Evolutionary conservation across 805 yeast genomes (phyloP), one percentile per base, ranked within the genome.

Genomic region (Metschnikowia peoriensis): DNA sequence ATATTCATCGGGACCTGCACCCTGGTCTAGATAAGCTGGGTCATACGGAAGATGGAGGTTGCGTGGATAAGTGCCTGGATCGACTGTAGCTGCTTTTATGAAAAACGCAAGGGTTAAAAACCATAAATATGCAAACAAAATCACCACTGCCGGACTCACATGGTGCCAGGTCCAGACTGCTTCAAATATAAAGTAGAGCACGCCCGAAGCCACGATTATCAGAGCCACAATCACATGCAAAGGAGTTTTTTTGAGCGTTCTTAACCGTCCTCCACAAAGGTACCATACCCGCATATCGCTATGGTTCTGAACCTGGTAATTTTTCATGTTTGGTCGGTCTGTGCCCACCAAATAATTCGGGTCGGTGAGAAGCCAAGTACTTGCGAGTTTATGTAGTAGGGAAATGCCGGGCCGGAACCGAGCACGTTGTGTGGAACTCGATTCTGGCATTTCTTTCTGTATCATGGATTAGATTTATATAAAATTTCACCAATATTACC

Each of bases 21-120:
- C 41, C 46, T 14, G 38, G 32, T 49, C 40, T 41, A 51, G 16
- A 43, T 38, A 2, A 37, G 41, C 45, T 44, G 46, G 14, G 50
- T 54, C 34, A 42, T 40, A 0, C 79, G 78, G 34, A 12, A 83
- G 27, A 60, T 89, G 94, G 5, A 85, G 65, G 66, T 86, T 86
- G 53, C 84, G 69, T 0, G 96, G 92, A 10, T 86, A 61, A 4
- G 78, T 66, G 0, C 96, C 96, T 0, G 96, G 89, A 59, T 89
- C 96, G 10, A 78, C 66, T 1, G 81, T 70, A 0, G 87, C 75
- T 0, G 86, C 84, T 51, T 68, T 76, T 7, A 84, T 51, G 54
- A 83, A 82, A 47, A 82, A 77, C 3, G 65, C 45, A 0, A 81
- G n/a, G 1, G 81, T 63, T 40, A 82, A 61, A 5, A 73, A 44